Base-by-base conservation (phyloP, 177 flowering plant species). In the Vitis hybrid region DNA sequence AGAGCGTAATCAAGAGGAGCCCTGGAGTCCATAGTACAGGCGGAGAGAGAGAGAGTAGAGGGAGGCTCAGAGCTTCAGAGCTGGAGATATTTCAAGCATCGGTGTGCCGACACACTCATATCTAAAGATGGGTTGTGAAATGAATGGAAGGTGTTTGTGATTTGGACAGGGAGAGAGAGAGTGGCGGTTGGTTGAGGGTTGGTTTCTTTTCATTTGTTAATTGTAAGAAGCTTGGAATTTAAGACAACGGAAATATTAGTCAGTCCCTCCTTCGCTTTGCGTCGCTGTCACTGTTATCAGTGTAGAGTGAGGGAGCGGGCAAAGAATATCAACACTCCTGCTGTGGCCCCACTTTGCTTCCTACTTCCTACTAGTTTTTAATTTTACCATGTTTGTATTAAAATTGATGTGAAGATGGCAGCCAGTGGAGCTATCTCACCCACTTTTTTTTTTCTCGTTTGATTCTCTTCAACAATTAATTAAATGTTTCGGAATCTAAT, bases 1-100 rank as follows among this genome's bases (percentile, higher is more conserved):
- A 94, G 83, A 72, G 82, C 97, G 69, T 89, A 82, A 74, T 94
- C 98, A 55, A 94, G 86, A 49, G 77, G 84, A 60, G 92, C 80
- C 61, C 73, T 82, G 3, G 89, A 74, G 62, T 94, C 90, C 98
- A 92, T 93, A 3, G 56, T 46, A 54, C 11, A 54, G 70, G 56
- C n/a, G 48, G 60, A 17, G 8, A 57, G 55, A 56, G 32, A 15
- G 70, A 64, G 62, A 63, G 70, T 35, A 52, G 66, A 76, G 35
- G 10, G 59, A 35, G 21, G 3, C 19, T 56, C 30, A 75, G 35
- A 63, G 17, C 5, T 12, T 60, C 51, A 58, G 11, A 72, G 79
- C 40, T 24, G 27, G 52, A 18, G 55, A 14, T 40, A 5, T 7
- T 40, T 40, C 46, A 40, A 4, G 46, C 46, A 40, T 40, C 46